Base-by-base conservation (phyloP, 2,329 filamentous ascomycete species). In the Cladosporium sp. region DNA sequence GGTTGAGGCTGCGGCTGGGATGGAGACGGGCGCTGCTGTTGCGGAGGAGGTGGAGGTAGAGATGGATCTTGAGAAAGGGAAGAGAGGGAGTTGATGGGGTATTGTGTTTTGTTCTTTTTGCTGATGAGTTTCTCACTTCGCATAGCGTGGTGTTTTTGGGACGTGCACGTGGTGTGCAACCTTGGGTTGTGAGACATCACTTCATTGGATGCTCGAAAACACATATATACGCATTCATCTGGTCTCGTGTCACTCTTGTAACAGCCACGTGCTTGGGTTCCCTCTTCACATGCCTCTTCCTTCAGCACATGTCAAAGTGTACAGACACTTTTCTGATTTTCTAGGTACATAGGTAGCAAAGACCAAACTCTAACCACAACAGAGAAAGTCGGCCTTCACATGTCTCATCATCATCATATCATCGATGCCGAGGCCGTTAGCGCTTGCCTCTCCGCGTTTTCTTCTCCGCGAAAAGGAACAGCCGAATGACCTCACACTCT, bases 11-110 rank as follows among this genome's bases (percentile, higher is more conserved):
- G 63, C 61, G 19, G 70, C 68, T 1, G 73, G 65, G 1, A 78
- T 70, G 29, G 70, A 64, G 7, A 75, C 54, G 15, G 66, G 68
- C 3, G 71, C 66, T 7, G 67, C 62, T 5, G 56, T 70, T 63
- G 52, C 66, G 15, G 57, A 65, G 51, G 50, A 43, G 22, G 34
- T 59, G 12, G 58, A 58, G 20, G 52, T 55, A 3, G 54, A 54
- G 29, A 49, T 50, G 32, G 61, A 56, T 45, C 15, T 61, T 6
- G 59, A 60, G 43, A 60, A 59, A 44, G 56, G 47, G 12, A 15
- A 49, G 15, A 29, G 15, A 5, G 32, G 12, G 15, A 51, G 32
- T 27, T 40, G 34, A 27, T 27, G 20, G 6, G 22, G 22, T 27
- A 9, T 27, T 27, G 22, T 27, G 22, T 9, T 27, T 27, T 41